phyloP scores from a whole-genome alignment of 108 stramenopile genomes.

The Nannochloropsis oceanica region DNA sequence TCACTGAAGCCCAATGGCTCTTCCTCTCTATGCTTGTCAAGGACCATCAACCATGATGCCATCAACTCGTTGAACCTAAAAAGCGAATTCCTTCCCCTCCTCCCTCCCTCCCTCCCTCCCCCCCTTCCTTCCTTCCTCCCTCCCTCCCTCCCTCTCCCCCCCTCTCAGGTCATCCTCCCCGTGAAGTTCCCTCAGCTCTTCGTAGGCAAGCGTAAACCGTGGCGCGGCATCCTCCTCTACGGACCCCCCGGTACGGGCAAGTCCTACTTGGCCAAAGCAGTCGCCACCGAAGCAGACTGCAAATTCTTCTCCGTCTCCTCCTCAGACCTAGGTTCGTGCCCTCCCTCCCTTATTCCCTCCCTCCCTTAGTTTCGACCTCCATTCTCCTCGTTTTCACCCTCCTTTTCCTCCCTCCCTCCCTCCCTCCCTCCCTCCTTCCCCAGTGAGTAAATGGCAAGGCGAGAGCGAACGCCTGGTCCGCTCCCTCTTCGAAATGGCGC shows the following conservation, averaged over 20 bases:
- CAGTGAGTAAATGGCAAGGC: slow-evolving; percentile 93
- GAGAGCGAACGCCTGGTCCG: slow-evolving; percentile 91
- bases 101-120: too few species aligned
- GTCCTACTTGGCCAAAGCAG: slow-evolving; percentile 94
- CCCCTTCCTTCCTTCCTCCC: too few species aligned
- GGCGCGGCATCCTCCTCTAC: slow-evolving; percentile 88
- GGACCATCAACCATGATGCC: too few species aligned
- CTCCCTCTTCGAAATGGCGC: slow-evolving; percentile 93
- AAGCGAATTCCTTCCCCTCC: too few species aligned
- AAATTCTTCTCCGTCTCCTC: slow-evolving; percentile 93
- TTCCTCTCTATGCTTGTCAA: too few species aligned
- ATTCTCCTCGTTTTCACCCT: not conserved
- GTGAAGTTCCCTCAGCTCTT: slow-evolving; percentile 82
- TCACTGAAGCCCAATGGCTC: too few species aligned
- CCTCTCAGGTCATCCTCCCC: slow-evolving; percentile 84
- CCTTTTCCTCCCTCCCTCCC: too few species aligned
- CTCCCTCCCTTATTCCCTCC: not conserved
- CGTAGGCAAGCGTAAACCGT: too few species aligned
- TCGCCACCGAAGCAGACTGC: slow-evolving; percentile 94
- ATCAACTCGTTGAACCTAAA: too few species aligned
- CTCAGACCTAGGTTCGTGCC: slow-evolving; percentile 53
- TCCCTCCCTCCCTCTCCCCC: too few species aligned
- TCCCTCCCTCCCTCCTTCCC: not conserved
- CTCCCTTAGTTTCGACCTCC: not conserved
- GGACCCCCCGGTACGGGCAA: slow-evolving; percentile 71